Evolutionary conservation across 345 rosid genomes (phyloP).

Genomic region (Lumnitzera littorea): DNA sequence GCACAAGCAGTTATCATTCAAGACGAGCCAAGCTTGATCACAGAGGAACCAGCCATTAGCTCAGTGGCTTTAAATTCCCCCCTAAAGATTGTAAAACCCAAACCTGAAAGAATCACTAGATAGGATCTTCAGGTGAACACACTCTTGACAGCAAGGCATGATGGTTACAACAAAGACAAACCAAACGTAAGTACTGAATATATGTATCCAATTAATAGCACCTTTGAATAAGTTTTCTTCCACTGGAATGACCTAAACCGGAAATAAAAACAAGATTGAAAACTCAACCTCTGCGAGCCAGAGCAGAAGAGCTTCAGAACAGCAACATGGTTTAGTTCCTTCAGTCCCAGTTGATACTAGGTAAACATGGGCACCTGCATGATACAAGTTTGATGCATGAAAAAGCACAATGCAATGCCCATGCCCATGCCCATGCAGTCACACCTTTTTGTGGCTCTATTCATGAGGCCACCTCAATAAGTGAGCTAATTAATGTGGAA

Average conservation of each 20-base stretch:
- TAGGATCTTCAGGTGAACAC: no score
- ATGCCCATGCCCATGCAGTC: slow-evolving; percentile 1
- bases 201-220: slow-evolving; percentile 5
- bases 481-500: neutral
- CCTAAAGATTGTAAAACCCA: no score
- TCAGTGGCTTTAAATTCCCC: no score
- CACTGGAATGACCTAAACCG: slow-evolving; percentile 12
- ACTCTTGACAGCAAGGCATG: no score
- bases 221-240: slow-evolving; percentile 10
- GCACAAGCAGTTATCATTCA: no score
- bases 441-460: neutral
- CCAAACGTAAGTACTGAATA: slow-evolving; percentile 1
- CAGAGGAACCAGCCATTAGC: no score
- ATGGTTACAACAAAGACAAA: neutral
- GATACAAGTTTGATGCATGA: slow-evolving; percentile 19
- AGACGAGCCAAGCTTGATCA: no score
- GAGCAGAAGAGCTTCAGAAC: slow-evolving; percentile 21
- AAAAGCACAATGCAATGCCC: slow-evolving; percentile 14
- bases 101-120: no score
- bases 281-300: slow-evolving; percentile 20
- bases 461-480: slow-evolving; percentile 5
- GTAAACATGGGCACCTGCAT: slow-evolving; percentile 21
- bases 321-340: slow-evolving; percentile 19
- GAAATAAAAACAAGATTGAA: slow-evolving; percentile 14
- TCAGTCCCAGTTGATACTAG: slow-evolving; percentile 14